Conservation (phyloP, 805 yeast genomes). For the Schizosaccharomyces cryophilus region DNA sequence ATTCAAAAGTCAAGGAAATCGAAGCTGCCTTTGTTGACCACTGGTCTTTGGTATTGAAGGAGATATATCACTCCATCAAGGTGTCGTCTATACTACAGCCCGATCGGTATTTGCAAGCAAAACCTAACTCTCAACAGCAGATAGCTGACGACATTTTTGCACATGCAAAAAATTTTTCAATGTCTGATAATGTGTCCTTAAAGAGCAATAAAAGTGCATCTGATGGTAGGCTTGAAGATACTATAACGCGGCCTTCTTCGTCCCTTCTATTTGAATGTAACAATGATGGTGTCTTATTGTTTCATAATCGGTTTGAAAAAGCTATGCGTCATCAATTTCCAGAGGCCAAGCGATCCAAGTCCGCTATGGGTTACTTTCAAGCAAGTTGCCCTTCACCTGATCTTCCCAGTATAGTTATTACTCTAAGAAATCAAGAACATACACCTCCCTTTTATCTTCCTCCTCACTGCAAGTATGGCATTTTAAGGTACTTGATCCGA, state of each 20-base stretch:
- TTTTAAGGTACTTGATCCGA: not conserved
- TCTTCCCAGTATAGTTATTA: too few relatives aligned
- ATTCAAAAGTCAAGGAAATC: too few relatives aligned
- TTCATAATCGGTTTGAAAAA: too few relatives aligned
- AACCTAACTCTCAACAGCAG: not conserved
- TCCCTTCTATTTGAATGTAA: not conserved
- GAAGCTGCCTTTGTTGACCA: not conserved
- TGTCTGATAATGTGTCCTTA: not conserved
- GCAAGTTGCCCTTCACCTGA: constrained; percentile 23
- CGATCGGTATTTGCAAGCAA: not conserved
- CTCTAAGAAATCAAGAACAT: too few relatives aligned
- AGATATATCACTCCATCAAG: not conserved
- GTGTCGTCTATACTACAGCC: not conserved
- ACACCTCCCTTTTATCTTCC: not conserved
- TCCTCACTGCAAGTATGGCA: not conserved
- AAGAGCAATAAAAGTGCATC: not conserved
- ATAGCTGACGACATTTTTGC: too few relatives aligned
- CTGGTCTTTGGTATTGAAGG: not conserved
- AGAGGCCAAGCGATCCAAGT: not conserved
- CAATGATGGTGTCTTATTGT: not conserved
- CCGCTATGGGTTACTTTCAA: not conserved
- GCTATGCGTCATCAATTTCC: too few relatives aligned
- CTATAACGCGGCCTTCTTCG: not conserved
- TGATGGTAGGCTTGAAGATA: not conserved
- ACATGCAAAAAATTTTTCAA: too few relatives aligned